Conservation (phyloP, 2,329 filamentous ascomycete species). For the Colletotrichum echinochloae region DNA sequence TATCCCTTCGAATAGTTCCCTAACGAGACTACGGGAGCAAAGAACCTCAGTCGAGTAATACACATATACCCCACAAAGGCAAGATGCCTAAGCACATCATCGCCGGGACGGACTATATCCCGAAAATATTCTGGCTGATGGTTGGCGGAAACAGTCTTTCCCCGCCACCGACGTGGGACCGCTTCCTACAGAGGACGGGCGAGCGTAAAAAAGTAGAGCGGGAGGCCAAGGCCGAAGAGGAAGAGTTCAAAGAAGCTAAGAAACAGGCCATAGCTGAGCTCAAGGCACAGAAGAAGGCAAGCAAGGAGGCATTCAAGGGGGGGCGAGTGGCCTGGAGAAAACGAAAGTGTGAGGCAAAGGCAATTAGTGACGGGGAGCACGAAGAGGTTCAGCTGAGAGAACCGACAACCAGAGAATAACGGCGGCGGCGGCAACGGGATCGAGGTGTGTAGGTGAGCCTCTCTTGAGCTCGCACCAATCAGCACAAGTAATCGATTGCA, state of each 20-base stretch:
- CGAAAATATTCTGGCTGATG: constrained; percentile 24
- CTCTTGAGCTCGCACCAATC: not conserved
- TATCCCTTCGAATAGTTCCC: not conserved
- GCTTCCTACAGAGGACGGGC: constrained; percentile 4
- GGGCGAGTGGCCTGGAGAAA: constrained; percentile 25
- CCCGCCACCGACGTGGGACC: constrained; percentile 24
- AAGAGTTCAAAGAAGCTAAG: constrained; percentile 13
- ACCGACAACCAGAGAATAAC: not conserved
- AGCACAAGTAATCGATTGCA: not conserved
- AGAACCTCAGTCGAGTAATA: not conserved
- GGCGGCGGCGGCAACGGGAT: not conserved
- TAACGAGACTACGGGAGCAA: too few species aligned
- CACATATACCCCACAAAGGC: not conserved
- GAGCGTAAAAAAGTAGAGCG: constrained; percentile 14
- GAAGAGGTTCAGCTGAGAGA: not conserved
- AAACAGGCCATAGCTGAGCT: constrained; percentile 24
- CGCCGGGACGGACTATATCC: not conserved
- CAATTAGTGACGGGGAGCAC: not conserved
- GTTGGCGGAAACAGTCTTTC: constrained; percentile 29
- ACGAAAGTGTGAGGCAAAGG: constrained; percentile 4
- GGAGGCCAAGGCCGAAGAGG: not conserved
- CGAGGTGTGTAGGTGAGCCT: not conserved
- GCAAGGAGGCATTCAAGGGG: constrained; percentile 16
- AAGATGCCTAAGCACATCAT: constrained; percentile 13
- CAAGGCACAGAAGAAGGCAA: constrained; percentile 10